Evolutionary conservation across 129 eudicot genomes (phyloP).

Genomic region (Flaveria sonorensis): DNA sequence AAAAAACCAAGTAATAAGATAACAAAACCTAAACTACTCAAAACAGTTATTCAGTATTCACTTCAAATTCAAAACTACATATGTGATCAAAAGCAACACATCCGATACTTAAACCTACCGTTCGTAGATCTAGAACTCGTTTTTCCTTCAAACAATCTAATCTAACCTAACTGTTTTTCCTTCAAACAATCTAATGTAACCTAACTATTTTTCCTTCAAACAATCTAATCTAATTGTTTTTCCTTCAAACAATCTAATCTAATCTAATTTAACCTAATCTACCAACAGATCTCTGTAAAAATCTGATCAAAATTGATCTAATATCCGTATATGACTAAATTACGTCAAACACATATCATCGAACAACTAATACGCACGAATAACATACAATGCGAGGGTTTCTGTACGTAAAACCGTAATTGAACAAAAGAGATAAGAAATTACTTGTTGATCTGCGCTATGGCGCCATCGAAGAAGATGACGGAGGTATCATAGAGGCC

Average conservation of each 20-base stretch:
- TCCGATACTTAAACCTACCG: neutral
- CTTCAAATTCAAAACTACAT: slow-evolving; percentile 10
- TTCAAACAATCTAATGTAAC: neutral
- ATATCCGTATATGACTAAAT: too few relatives aligned
- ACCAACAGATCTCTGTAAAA: slow-evolving; percentile 19
- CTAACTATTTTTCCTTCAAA: neutral
- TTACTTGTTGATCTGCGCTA: slow-evolving; percentile 99
- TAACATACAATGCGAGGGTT: neutral
- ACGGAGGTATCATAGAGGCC: slow-evolving; percentile 92
- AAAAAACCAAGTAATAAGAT: neutral
- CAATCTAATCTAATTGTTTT: neutral
- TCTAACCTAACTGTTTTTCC: neutral
- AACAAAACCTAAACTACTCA: neutral
- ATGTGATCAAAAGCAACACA: slow-evolving; percentile 18
- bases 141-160: neutral
- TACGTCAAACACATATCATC: neutral
- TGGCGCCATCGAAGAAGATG: slow-evolving; percentile 98
- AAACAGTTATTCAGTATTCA: neutral
- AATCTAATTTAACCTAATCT: neutral
- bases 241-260: neutral
- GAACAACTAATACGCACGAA: neutral
- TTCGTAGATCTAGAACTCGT: slow-evolving; percentile 10
- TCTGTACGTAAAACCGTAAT: slow-evolving; percentile 5
- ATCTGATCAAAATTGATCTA: neutral
- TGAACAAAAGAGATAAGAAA: slow-evolving; percentile 17